These are phyloP conservation scores for Jasminum sambac DNA, from an alignment of 257 asterid species.

Conservation along the genomic window DNA sequence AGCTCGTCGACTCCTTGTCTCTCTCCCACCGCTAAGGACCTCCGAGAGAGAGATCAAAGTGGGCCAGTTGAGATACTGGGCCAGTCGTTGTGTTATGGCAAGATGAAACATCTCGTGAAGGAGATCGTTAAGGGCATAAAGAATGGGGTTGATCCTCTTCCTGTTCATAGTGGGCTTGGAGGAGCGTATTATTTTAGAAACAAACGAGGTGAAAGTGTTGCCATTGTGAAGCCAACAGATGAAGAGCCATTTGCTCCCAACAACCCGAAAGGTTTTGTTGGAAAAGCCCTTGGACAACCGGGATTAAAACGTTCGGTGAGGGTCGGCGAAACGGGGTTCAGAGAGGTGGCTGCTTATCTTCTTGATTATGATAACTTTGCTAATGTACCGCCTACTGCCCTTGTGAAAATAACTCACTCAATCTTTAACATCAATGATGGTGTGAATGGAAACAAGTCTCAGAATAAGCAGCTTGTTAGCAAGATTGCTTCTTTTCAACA, in stretches of 20 bases:
- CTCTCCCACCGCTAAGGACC: slow-evolving; percentile 84
- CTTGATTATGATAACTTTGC: slow-evolving; percentile 86
- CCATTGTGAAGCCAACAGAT: slow-evolving; percentile 96
- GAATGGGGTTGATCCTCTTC: slow-evolving; percentile 80
- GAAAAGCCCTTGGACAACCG: slow-evolving; percentile 93
- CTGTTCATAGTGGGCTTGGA: slow-evolving; percentile 86
- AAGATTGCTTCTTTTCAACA: slow-evolving; percentile 94
- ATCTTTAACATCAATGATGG: slow-evolving; percentile 86
- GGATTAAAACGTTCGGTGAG: slow-evolving; percentile 86
- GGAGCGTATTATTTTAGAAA: slow-evolving; percentile 91
- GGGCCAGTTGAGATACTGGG: slow-evolving; percentile 87
- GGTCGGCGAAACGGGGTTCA: slow-evolving; percentile 92
- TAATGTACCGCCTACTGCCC: slow-evolving; percentile 88
- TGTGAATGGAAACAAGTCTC: slow-evolving; percentile 66
- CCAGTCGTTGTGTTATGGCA: slow-evolving; percentile 46
- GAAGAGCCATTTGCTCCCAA: slow-evolving; percentile 98
- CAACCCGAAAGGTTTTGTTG: slow-evolving; percentile 95
- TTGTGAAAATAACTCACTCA: slow-evolving; percentile 87
- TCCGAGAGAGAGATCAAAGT: slow-evolving; percentile 79
- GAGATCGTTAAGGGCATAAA: slow-evolving; percentile 81
- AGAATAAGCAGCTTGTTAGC: slow-evolving; percentile 62
- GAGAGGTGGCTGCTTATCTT: slow-evolving; percentile 97
- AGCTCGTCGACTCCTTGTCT: slow-evolving; percentile 97
- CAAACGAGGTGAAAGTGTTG: slow-evolving; percentile 78
- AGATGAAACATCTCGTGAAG: slow-evolving; percentile 67